Evolutionary conservation across 805 yeast genomes (phyloP).

Genomic region (Diddensiella transvaalensis): DNA sequence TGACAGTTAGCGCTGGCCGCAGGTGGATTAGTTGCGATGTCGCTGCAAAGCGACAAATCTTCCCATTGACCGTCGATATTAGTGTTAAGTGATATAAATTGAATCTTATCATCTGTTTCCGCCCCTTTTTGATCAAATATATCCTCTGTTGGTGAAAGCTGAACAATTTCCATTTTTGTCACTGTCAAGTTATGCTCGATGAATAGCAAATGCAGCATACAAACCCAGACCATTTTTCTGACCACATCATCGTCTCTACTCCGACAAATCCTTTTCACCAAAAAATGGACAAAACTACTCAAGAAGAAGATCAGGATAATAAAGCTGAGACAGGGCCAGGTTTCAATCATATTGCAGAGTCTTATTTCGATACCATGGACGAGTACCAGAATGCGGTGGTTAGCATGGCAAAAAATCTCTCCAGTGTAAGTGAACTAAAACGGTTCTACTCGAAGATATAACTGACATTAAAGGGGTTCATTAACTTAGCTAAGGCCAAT

Average conservation of each 20-base stretch:
- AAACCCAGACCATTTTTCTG: too few species aligned
- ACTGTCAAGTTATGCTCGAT: too few species aligned
- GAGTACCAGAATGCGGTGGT: constrained; percentile 10
- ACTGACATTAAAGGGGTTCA: constrained; percentile 34
- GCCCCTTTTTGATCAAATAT: neutral
- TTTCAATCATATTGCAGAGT: too few species aligned
- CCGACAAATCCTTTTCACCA: too few species aligned
- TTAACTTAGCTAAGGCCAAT: constrained; percentile 46
- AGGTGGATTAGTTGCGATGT: too few species aligned
- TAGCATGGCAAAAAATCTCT: constrained; percentile 4
- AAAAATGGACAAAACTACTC: too few species aligned
- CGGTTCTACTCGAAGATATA: neutral
- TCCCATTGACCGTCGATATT: neutral
- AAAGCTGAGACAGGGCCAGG: too few species aligned
- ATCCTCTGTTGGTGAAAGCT: neutral
- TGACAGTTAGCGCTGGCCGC: too few species aligned
- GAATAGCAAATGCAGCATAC: too few species aligned
- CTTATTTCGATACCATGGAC: constrained; percentile 17
- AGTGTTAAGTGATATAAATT: neutral
- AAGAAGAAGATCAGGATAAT: too few species aligned
- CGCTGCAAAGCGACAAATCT: neutral
- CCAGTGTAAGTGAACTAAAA: constrained; percentile 6
- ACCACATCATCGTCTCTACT: too few species aligned
- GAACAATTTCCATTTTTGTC: neutral
- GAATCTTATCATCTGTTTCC: neutral